Percentiles rank a stretch among this genome's conserved stretches.
These are phyloP conservation scores for Cyclotella baltica DNA, from an alignment of 108 stramenopile species.

Conservation along the genomic window DNA sequence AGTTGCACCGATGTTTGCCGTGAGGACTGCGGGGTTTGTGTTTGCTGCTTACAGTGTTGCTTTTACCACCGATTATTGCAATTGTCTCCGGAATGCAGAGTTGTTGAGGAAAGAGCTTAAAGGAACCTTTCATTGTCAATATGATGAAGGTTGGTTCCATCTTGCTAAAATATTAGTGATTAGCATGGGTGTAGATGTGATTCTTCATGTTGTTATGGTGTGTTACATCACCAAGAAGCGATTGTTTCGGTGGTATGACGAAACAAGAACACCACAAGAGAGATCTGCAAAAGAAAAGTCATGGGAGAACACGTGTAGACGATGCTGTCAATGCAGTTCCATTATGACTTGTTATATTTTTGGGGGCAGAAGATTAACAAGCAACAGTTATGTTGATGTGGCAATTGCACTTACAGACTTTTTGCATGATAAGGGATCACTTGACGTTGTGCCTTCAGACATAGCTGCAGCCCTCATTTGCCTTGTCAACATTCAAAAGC, in stretches of 20 bases:
- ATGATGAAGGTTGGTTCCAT: constrained; percentile 8
- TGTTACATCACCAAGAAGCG: constrained; percentile 17
- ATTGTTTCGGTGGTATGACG: constrained; percentile 6
- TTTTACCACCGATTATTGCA: constrained; percentile 20
- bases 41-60: constrained; percentile 3
- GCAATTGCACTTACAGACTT: constrained; percentile 86
- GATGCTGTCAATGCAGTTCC: constrained; percentile 64
- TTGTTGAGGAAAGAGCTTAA: neutral
- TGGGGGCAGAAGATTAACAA: constrained; percentile 75
- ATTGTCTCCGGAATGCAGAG: constrained; percentile 5
- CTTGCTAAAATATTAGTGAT: constrained; percentile 20
- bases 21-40: constrained; percentile 18
- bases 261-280: neutral
- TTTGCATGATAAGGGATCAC: constrained; percentile 71
- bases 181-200: constrained; percentile 24
- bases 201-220: constrained; percentile 15
- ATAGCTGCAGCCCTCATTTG: constrained; percentile 58
- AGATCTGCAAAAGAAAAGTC: constrained; percentile 33
- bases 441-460: constrained; percentile 65
- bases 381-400: constrained; percentile 66
- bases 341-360: constrained; percentile 85
- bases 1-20: constrained; percentile 29
- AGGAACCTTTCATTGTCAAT: neutral
- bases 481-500: constrained; percentile 53
- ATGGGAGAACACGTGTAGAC: constrained; percentile 57